These are phyloP conservation scores for Amanita molliuscula DNA, from an alignment of 768 basidiomycete species.

Conservation along the genomic window DNA sequence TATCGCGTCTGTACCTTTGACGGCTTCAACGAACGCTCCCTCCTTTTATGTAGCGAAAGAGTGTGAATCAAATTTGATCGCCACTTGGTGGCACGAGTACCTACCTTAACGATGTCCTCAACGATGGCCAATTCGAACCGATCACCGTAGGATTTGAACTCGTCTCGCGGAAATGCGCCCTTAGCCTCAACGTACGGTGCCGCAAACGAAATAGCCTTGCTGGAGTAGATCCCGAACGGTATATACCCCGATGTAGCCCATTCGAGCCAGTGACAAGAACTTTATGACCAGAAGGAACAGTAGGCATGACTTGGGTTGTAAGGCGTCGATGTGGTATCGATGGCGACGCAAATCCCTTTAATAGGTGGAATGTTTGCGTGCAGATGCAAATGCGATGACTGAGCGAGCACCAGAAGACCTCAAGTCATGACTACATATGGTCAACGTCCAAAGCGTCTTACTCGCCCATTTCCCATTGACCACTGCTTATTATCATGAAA, in stretches of 20 bases:
- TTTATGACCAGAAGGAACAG: constrained; percentile 17
- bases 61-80: background rate
- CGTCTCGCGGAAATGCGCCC: constrained; percentile 40
- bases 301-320: too few relatives aligned
- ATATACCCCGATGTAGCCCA: constrained; percentile 51
- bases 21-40: constrained; percentile 70
- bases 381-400: too few relatives aligned
- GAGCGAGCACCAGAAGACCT: too few relatives aligned
- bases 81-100: background rate
- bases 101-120: constrained; percentile 44
- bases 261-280: constrained; percentile 51
- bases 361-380: too few relatives aligned
- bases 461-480: too few relatives aligned
- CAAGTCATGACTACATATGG: too few relatives aligned
- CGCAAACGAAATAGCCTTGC: constrained; percentile 51
- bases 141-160: constrained; percentile 43
- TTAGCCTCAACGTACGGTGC: constrained; percentile 57
- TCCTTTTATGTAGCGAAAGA: constrained; percentile 32
- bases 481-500: too few relatives aligned
- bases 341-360: too few relatives aligned
- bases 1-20: constrained; percentile 66
- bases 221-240: constrained; percentile 46
- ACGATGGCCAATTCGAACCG: constrained; percentile 58
- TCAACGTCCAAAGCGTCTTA: too few relatives aligned
- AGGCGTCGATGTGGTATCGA: too few relatives aligned